A percentile compares a stretch with the other conserved stretches of the same genome.
phyloP scores from a whole-genome alignment of 768 basidiomycete genomes.

The Ramaria rubella region DNA sequence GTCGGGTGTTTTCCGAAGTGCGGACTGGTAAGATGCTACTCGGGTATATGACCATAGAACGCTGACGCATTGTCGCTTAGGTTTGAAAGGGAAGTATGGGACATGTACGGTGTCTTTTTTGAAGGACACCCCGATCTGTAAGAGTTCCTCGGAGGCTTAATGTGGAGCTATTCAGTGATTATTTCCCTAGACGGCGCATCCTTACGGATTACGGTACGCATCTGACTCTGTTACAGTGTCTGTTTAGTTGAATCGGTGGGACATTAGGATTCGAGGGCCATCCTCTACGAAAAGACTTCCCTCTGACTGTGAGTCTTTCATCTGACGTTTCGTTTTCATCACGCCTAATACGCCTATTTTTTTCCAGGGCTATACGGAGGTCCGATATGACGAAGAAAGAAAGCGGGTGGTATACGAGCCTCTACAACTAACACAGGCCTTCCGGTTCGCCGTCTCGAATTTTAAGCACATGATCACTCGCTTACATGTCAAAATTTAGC shows the following conservation, averaged over 20 bases:
- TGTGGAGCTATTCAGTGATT: constrained; percentile 11
- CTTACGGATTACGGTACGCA: constrained; percentile 89
- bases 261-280: constrained; percentile 87
- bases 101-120: constrained; percentile 96
- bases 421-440: constrained; percentile 94
- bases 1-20: constrained; percentile 74
- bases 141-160: constrained; percentile 26
- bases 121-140: constrained; percentile 93
- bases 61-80: constrained; percentile 29
- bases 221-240: neutral
- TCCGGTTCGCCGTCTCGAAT: constrained; percentile 54
- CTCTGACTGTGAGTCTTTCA: constrained; percentile 65
- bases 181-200: constrained; percentile 70
- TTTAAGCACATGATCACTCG: neutral
- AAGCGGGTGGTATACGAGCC: constrained; percentile 98
- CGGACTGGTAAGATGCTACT: constrained; percentile 71
- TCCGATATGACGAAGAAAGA: constrained; percentile 95
- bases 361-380: constrained; percentile 90
- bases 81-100: constrained; percentile 98
- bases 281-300: constrained; percentile 97
- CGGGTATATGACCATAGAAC: neutral
- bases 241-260: constrained; percentile 9
- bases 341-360: neutral
- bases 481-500: constrained; percentile 33
- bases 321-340: neutral